Base-by-base conservation (phyloP, 1,139 yeast genomes). In the Ashbya aceris region DNA sequence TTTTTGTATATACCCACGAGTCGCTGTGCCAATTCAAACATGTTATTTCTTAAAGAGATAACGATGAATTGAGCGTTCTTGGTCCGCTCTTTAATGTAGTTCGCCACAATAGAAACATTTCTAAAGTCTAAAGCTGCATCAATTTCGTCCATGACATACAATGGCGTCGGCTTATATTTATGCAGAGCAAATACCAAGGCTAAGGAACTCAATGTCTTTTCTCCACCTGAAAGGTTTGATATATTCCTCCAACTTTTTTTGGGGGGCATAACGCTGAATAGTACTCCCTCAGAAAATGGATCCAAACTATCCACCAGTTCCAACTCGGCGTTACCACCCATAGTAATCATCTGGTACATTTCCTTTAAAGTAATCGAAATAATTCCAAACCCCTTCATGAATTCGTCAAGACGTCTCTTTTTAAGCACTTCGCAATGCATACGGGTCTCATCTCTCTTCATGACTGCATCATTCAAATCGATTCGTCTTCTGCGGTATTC, bases 211-310 rank as follows among this genome's bases (percentile, higher is more conserved):
- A 93, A 72, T 0, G 99, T 93, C 65, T 93, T 93, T 56, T 93
- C 99, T 50, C 99, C 99, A 48, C 99, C 99, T 2, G 97, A 87
- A 46, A 93, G 68, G 58, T 93, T 91, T 26, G 95, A 79, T 43
- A 93, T 93, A 56, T 91, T 91, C 59, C 84, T 83, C 98, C 98
- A 93, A 33, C 95, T 82, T 62, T 93, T 93, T 67, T 87, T 91
- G 0, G 99, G 99, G 1, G 99, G 99, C 98, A 93, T 93, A 7
- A 93, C 98, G 63, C 96, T 84, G 63, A 93, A 93, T 38, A 87
- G 68, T 38, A 93, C 89, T 29, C 99, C 99, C 64, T 93, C 98
- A 0, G 96, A 79, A 57, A 93, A 93, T n/a, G 98, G 98, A 62
- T 93, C 98, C 56, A 91, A 73, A 51, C 95, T 82, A 60, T 93